Base-by-base conservation (phyloP, 306 rosid species). In the Rubus parviflorus region DNA sequence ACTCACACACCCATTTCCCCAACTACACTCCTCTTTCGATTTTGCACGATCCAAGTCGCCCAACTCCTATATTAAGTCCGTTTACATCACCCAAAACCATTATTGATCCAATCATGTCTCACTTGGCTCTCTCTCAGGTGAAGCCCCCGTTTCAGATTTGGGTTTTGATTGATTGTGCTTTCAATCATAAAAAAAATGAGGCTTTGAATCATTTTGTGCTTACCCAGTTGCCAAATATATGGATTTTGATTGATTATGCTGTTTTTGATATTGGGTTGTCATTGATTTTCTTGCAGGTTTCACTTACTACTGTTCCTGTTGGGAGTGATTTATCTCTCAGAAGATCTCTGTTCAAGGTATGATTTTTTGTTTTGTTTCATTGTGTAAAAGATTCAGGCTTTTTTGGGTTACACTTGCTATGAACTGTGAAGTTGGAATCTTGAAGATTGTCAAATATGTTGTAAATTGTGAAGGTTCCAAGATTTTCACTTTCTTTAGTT, bases 341-440 rank as follows among this genome's bases (percentile, higher is more conserved):
- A 81, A 82, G 89, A 88, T 83, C 90, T 41, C 77, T 69, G 67
- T 81, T 83, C 71, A 84, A 88, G 92, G 92, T 88, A 30, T 45
- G 48, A 7, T 2, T 0, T 25, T 41, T 78, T 60, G n/a, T n/a
- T n/a, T n/a, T n/a, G n/a, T 56, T 48, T 10, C 63, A 51, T 48
- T 41, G 2, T 65, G 62, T 20, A 11, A 8, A 75, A 61, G 19
- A 19, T 61, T 25, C 43, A 69, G 73, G 35, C 75, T 71, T 71
- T 38, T 10, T 9, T 70, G 40, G 12, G 57, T 69, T 70, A 7
- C 43, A 16, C 23, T 65, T 17, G 20, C 2, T 69, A 20, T 47
- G 38, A 46, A 47, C 42, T 47, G 57, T 69, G 58, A 51, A 30
- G 38, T 69, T 46, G 52, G 13, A 69, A 47, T 69, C 69, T 69